These are phyloP conservation scores for Penicillium italicum DNA, from an alignment of 2,329 filamentous ascomycete species.

Conservation along the genomic window DNA sequence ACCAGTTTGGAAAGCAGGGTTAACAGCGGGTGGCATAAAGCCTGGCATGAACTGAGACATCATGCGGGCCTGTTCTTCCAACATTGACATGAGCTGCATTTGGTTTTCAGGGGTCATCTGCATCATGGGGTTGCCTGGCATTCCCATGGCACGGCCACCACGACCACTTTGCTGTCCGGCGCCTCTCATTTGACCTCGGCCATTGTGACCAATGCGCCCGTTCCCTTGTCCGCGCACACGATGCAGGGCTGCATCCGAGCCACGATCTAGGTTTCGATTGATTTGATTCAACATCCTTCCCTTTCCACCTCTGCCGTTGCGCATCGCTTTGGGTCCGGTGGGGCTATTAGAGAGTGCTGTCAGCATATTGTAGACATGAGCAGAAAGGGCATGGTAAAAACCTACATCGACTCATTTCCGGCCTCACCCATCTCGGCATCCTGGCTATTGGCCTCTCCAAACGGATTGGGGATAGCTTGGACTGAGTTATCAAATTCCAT, in stretches of 20 bases:
- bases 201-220: conserved; percentile 77
- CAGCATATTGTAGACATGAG: neutral
- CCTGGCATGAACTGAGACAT: conserved; percentile 68
- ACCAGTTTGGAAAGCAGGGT: conserved; percentile 51
- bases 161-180: conserved; percentile 50
- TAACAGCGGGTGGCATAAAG: conserved; percentile 51
- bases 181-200: conserved; percentile 67
- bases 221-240: conserved; percentile 70
- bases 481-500: conserved; percentile 15
- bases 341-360: conserved; percentile 60
- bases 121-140: conserved; percentile 42
- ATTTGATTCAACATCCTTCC: conserved; percentile 84
- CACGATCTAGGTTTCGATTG: conserved; percentile 76
- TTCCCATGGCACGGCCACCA: conserved; percentile 46
- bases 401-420: conserved; percentile 42
- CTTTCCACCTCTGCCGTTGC: conserved; percentile 65
- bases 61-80: conserved; percentile 84
- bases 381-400: conserved; percentile 14
- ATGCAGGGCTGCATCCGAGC: conserved; percentile 71
- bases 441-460: conserved; percentile 43
- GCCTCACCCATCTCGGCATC: conserved; percentile 71
- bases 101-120: conserved; percentile 65
- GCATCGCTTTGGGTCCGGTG: conserved; percentile 93
- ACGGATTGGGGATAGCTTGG: neutral
- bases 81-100: conserved; percentile 69